A percentile compares a stretch with the other conserved stretches of the same genome.
Conservation (phyloP, 768 basidiomycete genomes). For the Amylocystis lapponica region DNA sequence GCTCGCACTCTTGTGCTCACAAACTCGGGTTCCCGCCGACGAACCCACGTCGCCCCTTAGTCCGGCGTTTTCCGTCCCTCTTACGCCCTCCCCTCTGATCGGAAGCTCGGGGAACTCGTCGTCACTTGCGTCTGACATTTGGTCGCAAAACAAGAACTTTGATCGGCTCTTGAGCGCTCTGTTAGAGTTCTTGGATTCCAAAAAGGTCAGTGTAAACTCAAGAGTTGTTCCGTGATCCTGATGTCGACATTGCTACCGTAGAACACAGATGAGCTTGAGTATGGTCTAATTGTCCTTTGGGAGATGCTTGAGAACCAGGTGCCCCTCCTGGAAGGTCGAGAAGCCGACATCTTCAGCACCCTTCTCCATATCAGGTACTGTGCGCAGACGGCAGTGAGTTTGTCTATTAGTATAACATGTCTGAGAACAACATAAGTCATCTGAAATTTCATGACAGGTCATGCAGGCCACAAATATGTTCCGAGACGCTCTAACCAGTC, state of each 20-base stretch:
- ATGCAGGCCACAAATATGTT: conserved; percentile 80
- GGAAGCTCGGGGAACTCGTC: conserved; percentile 34
- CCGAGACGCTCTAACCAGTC: conserved; percentile 65
- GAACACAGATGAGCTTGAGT: conserved; percentile 63
- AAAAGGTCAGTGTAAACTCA: conserved; percentile 42
- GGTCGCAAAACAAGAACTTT: conserved; percentile 68
- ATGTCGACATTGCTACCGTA: conserved; percentile 26
- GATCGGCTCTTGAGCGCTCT: conserved; percentile 65
- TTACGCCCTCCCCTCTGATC: conserved; percentile 54
- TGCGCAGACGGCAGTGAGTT: conserved; percentile 61
- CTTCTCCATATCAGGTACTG: conserved; percentile 71
- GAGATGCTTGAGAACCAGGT: conserved; percentile 77
- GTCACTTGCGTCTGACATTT: conserved; percentile 51
- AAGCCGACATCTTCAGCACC: conserved; percentile 68
- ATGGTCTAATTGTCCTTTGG: conserved; percentile 78
- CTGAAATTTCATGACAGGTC: conserved; percentile 40
- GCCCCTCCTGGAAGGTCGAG: conserved; percentile 68
- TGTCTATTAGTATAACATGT: too few species aligned
- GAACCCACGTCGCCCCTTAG: conserved; percentile 50
- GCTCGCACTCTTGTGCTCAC: conserved; percentile 56
- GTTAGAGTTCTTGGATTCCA: conserved; percentile 53
- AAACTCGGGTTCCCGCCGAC: conserved; percentile 41
- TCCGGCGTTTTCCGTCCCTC: conserved; percentile 43
- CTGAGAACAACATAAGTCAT: not conserved
- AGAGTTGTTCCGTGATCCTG: conserved; percentile 3